Conservation (phyloP, 2,329 filamentous ascomycete species). For the Colletotrichum filicis region DNA sequence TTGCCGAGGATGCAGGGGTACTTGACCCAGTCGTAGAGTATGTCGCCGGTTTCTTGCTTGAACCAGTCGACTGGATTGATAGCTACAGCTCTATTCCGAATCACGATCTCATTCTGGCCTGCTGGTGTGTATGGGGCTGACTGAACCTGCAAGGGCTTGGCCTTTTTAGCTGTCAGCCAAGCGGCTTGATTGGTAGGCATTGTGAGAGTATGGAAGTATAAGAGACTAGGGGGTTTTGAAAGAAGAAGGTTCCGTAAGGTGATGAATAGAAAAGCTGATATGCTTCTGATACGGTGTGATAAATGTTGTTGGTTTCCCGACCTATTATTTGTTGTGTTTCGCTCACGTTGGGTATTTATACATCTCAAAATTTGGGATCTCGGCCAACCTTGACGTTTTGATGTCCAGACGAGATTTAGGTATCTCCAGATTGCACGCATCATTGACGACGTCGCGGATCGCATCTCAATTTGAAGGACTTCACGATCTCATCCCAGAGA, state of each 20-base stretch:
- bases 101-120: slow-evolving; percentile 40
- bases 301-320: no score
- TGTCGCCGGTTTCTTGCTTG: slow-evolving; percentile 38
- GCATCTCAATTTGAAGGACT: neutral
- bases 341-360: neutral
- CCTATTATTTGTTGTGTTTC: neutral
- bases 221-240: no score
- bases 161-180: slow-evolving; percentile 32
- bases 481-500: neutral
- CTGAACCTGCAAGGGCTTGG: slow-evolving; percentile 18
- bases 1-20: slow-evolving; percentile 47
- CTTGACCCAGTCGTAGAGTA: slow-evolving; percentile 35
- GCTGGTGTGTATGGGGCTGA: slow-evolving; percentile 29
- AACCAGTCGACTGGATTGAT: slow-evolving; percentile 44
- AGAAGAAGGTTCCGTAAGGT: neutral
- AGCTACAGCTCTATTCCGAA: slow-evolving; percentile 44
- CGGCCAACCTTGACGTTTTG: neutral
- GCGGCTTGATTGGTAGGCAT: slow-evolving; percentile 30
- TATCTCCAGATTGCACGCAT: neutral
- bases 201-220: neutral
- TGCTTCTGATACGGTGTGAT: no score
- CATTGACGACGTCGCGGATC: neutral
- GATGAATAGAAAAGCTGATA: no score
- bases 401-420: neutral
- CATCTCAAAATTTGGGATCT: neutral